A percentile compares a stretch with the other conserved stretches of the same genome.
Evolutionary conservation across 2,329 filamentous ascomycete genomes (phyloP).

Genomic region (Nemania sp.): DNA sequence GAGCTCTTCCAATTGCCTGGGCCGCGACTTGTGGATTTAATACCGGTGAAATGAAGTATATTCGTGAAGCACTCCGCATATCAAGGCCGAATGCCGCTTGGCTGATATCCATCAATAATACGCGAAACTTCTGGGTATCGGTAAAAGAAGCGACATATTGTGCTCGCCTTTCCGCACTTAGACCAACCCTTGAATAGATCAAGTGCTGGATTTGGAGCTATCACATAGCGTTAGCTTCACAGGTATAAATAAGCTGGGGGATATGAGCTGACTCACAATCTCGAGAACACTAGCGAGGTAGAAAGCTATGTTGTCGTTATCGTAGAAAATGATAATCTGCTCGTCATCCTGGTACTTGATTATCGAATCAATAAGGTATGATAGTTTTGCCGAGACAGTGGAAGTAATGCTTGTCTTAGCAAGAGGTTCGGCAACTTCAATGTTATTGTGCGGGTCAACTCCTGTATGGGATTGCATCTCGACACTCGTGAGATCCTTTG

Average conservation of each 20-base stretch:
- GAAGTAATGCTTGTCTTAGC: conserved; percentile 74
- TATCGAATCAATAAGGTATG: conserved; percentile 83
- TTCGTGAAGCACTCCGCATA: conserved; percentile 82
- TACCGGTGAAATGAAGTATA: conserved; percentile 91
- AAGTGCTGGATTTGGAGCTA: conserved; percentile 70
- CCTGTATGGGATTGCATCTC: conserved; percentile 22
- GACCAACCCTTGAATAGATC: conserved; percentile 72
- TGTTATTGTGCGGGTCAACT: conserved; percentile 55
- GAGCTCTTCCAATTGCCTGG: conserved; percentile 90
- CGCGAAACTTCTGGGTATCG: conserved; percentile 72
- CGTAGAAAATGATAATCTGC: conserved; percentile 94
- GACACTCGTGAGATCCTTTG: conserved; percentile 30
- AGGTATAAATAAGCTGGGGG: not conserved
- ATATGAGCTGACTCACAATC: conserved; percentile 59
- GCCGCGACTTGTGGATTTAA: conserved; percentile 87
- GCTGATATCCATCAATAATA: conserved; percentile 90
- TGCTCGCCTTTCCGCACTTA: conserved; percentile 72
- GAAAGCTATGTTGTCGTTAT: conserved; percentile 86
- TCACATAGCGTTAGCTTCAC: conserved; percentile 25
- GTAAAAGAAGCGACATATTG: conserved; percentile 86
- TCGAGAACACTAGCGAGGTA: conserved; percentile 88
- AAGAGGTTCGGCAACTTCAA: conserved; percentile 63
- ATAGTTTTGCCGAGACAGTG: conserved; percentile 87
- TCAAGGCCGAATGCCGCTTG: conserved; percentile 91
- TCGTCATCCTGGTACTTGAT: conserved; percentile 75